A percentile compares a stretch with the other conserved stretches of the same genome.
These are phyloP conservation scores for Lipomyces japonicus DNA, from an alignment of 805 yeast genomes.

Conservation along the genomic window DNA sequence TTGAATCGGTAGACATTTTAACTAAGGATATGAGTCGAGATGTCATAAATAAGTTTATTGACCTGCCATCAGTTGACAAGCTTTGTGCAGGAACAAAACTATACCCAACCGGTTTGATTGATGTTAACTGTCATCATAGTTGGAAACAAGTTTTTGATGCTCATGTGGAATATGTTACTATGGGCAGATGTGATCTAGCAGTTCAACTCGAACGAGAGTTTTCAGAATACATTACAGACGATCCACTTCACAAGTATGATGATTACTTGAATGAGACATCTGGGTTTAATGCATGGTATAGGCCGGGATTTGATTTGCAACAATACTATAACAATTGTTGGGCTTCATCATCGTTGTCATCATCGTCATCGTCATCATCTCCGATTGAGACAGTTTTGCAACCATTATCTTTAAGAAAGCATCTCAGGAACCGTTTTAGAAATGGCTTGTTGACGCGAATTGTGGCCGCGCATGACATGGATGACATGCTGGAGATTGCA, in stretches of 20 bases:
- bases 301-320: no score
- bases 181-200: constrained; percentile 9
- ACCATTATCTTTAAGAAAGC: no score
- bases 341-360: no score
- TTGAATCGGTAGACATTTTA: neutral
- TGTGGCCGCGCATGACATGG: no score
- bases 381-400: no score
- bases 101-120: constrained; percentile 6
- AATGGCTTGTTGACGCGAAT: no score
- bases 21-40: neutral
- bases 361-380: no score
- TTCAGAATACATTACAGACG: constrained; percentile 11
- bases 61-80: neutral
- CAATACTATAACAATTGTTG: no score
- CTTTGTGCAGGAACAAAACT: neutral
- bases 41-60: neutral
- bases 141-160: constrained; percentile 11
- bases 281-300: neutral
- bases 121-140: constrained; percentile 7
- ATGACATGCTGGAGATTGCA: no score
- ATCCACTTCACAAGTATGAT: neutral
- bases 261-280: neutral
- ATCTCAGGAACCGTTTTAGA: no score
- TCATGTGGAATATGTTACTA: constrained; percentile 1
- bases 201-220: constrained; percentile 12